Evolutionary conservation across 2,329 filamentous ascomycete genomes (phyloP), one percentile per base, ranked within the genome.

Genomic region (Diaporthe sp.): DNA sequence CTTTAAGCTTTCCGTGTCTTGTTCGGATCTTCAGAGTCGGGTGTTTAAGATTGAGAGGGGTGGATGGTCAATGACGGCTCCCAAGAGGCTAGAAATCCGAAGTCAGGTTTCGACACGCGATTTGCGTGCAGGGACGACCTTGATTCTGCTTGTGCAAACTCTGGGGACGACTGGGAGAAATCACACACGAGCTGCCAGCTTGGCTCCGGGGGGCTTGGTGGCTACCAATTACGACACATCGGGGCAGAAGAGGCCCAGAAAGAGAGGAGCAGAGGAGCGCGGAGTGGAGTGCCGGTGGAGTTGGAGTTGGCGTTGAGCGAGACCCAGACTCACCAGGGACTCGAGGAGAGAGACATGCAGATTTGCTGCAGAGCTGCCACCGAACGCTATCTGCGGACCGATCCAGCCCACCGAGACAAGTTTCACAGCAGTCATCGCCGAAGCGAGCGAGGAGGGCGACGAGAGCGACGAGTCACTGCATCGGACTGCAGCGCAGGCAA

Each of bases 11-110:
- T 55, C 49, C 49, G 49, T 69, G 46, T 68, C 46, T 53, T 53
- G 65, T 68, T 68, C 65, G 31, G 65, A 68, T 68, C 65, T 68
- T 68, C 65, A 68, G 28, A 68, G 28, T 53, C 31, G 46, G 65
- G 65, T 51, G 65, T 68, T 68, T 68, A 68, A 53, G 31, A 68
- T 53, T 68, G 28, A 68, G 65, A 65, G 61, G 61, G 31, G 65
- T 46, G 34, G 46, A 28, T 39, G 46, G 28, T 51, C 34, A 15
- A 68, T 68, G 65, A 68, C 65, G 65, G 65, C 65, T 39, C 9
- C 34, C 34, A 69, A 69, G 46, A 55, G 65, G 65, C 65, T 69
- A 51, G 49, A 69, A 69, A 39, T 42, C 22, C 34, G 19, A 10
- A 25, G 65, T 31, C 31, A 68, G 46, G 31, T 39, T 69, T 69